A percentile compares a stretch with the other conserved stretches of the same genome.
phyloP scores from a whole-genome alignment of 2,329 filamentous ascomycete species.

The Saccharata proteae region DNA sequence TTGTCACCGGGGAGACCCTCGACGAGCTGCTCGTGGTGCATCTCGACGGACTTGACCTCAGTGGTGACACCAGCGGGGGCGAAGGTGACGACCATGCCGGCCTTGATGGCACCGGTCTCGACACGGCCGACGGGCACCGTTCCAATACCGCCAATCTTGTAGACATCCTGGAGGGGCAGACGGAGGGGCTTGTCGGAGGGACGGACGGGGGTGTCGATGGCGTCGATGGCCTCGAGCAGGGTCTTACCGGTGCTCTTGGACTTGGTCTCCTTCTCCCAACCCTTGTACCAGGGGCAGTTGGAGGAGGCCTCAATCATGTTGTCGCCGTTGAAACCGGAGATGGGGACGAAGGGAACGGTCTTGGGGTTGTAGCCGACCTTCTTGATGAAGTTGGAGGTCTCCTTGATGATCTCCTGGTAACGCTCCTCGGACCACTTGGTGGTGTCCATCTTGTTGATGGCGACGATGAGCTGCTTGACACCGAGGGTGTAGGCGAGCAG shows the following conservation, averaged over 20 bases:
- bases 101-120: slow-evolving; percentile 86
- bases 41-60: slow-evolving; percentile 99
- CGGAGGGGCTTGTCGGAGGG: slow-evolving; percentile 98
- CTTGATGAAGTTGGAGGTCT: slow-evolving; percentile 99
- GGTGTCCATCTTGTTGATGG: slow-evolving; percentile 99
- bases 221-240: slow-evolving; percentile 96
- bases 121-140: slow-evolving; percentile 99
- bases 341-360: slow-evolving; percentile 94
- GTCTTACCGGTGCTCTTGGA: slow-evolving; percentile 86
- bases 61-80: slow-evolving; percentile 98
- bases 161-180: slow-evolving; percentile 99
- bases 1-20: slow-evolving; percentile 99
- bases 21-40: slow-evolving; percentile 98
- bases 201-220: slow-evolving; percentile 84
- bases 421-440: slow-evolving; percentile 94
- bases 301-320: slow-evolving; percentile 88
- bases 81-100: slow-evolving; percentile 91
- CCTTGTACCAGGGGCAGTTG: slow-evolving; percentile 99
- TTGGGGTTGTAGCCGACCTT: slow-evolving; percentile 99
- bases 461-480: slow-evolving; percentile 99
- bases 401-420: slow-evolving; percentile 99
- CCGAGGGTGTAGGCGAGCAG: slow-evolving; percentile 99
- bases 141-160: slow-evolving; percentile 99
- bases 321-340: slow-evolving; percentile 99
- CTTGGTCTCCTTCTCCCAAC: slow-evolving; percentile 99